Evolutionary conservation across 1,284 basidiomycete species (phyloP).

Genomic region (Coniferiporia sulphurascens): DNA sequence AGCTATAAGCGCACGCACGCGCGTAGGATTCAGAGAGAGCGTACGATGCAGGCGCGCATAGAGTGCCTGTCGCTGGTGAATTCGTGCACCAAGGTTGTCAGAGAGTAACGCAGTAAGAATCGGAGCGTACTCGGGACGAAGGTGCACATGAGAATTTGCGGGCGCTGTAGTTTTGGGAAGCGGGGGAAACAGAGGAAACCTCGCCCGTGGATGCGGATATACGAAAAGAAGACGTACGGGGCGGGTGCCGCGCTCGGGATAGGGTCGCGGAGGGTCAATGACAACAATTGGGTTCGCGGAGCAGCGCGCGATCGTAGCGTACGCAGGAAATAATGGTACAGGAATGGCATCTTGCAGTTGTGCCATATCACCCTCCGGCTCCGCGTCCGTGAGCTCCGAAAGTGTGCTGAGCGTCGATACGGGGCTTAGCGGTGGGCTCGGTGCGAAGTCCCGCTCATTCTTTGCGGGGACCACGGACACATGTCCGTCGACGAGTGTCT

Average conservation of each 20-base stretch:
- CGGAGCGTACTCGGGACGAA: not conserved
- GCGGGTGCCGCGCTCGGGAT: not conserved
- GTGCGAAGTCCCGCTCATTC: not conserved
- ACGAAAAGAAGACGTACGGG: not conserved
- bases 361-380: not conserved
- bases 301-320: not conserved
- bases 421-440: not conserved
- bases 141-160: not conserved
- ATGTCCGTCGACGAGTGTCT: not conserved
- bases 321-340: not conserved
- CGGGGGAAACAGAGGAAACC: not conserved
- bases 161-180: not conserved
- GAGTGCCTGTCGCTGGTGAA: not conserved
- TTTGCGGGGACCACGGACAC: not conserved
- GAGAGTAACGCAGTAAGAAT: not conserved
- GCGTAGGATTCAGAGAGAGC: not conserved
- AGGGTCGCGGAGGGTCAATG: not conserved
- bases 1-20: not conserved
- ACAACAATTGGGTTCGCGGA: not conserved
- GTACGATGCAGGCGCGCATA: not conserved
- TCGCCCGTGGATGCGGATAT: not conserved
- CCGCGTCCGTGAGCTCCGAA: not conserved
- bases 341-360: not conserved
- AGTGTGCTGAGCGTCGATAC: not conserved
- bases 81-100: not conserved